A percentile compares a stretch with the other conserved stretches of the same genome.
These are phyloP conservation scores for Cucurbita pepo DNA, from an alignment of 306 rosid genomes.

Conservation along the genomic window DNA sequence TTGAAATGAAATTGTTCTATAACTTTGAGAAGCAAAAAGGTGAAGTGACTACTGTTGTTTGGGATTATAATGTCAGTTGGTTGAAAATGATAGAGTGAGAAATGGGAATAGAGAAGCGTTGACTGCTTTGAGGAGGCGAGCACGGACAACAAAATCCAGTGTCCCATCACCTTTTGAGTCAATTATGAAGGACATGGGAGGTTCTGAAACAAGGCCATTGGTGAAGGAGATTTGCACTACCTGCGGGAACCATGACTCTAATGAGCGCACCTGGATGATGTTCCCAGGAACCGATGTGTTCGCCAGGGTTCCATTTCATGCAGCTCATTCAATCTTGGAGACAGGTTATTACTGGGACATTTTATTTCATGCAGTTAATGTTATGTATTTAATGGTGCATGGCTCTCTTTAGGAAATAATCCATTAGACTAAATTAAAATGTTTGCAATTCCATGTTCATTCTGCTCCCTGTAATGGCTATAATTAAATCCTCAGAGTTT, in stretches of 20 bases:
- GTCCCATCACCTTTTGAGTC: slow-evolving; percentile 71
- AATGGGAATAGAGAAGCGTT: slow-evolving; percentile 86
- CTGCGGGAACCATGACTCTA: slow-evolving; percentile 68
- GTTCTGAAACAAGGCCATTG: slow-evolving; percentile 42
- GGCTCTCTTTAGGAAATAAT: neutral
- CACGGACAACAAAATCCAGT: slow-evolving; percentile 66
- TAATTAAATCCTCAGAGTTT: neutral
- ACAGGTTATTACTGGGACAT: slow-evolving; percentile 26
- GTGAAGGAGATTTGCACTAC: slow-evolving; percentile 73
- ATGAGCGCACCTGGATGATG: slow-evolving; percentile 59
- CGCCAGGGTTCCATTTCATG: slow-evolving; percentile 76
- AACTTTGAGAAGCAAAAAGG: neutral
- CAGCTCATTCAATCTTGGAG: slow-evolving; percentile 68
- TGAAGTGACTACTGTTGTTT: neutral
- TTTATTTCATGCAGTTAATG: neutral
- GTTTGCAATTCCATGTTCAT: neutral
- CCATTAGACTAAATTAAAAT: neutral
- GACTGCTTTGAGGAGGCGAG: slow-evolving; percentile 69
- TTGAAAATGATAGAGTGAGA: slow-evolving; percentile 76
- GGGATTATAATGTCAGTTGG: slow-evolving; percentile 25
- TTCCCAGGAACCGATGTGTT: slow-evolving; percentile 76
- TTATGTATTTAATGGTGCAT: slow-evolving; percentile 1
- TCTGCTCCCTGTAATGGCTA: neutral
- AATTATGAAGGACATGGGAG: slow-evolving; percentile 62
- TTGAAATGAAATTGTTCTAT: neutral